Evolutionary conservation across 441 rosid species (phyloP).

Genomic region (Erodium trifolium): DNA sequence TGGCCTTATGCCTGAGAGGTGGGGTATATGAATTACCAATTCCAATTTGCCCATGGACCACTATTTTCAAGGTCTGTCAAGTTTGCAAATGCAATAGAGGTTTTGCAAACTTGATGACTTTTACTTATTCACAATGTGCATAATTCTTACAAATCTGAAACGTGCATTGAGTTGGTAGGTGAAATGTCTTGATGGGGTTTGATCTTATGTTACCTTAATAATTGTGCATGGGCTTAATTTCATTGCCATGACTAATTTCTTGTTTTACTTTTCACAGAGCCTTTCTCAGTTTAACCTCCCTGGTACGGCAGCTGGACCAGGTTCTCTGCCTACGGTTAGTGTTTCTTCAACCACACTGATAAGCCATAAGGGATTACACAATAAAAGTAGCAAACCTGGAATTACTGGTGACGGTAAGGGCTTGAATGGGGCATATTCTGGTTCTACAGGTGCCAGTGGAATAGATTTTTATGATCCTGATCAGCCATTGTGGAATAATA

Average conservation of each 20-base stretch:
- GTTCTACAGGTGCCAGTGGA: constrained; percentile 40
- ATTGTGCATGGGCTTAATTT: background rate
- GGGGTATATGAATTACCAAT: background rate
- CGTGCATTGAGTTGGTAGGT: constrained; percentile 13
- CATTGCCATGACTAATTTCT: constrained; percentile 16
- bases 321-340: constrained; percentile 43
- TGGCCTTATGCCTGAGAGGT: background rate
- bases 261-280: constrained; percentile 57
- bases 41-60: constrained; percentile 10
- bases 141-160: background rate
- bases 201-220: background rate
- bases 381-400: constrained; percentile 52
- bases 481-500: constrained; percentile 91
- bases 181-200: background rate
- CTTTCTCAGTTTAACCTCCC: constrained; percentile 98
- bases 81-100: constrained; percentile 8
- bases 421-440: constrained; percentile 49
- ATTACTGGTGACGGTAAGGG: constrained; percentile 51
- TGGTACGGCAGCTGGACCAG: constrained; percentile 53
- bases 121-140: constrained; percentile 8
- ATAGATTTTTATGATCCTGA: constrained; percentile 96
- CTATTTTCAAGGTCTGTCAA: constrained; percentile 12
- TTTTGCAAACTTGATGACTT: constrained; percentile 14
- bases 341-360: constrained; percentile 44
- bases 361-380: constrained; percentile 46